Evolutionary conservation across 2,329 filamentous ascomycete species (phyloP).

Genomic region (Sporothrix variecibatus): DNA sequence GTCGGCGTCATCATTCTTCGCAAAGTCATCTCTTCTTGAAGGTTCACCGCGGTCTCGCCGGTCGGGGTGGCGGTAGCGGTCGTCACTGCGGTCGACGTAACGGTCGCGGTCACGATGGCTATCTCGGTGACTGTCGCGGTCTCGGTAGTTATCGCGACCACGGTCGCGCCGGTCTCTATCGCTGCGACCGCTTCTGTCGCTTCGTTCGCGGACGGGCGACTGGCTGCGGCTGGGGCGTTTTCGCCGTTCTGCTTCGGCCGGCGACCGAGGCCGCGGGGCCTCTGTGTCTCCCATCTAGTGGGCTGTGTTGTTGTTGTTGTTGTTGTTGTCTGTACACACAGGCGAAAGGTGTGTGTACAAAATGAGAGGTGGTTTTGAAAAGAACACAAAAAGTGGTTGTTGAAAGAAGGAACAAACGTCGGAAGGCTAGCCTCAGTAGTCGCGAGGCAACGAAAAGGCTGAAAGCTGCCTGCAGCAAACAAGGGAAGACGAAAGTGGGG

Average conservation of each 20-base stretch:
- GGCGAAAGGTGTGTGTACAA: not conserved
- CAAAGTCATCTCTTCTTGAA: constrained; percentile 29
- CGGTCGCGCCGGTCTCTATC: constrained; percentile 28
- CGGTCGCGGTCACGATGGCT: constrained; percentile 33
- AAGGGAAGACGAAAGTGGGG: not conserved
- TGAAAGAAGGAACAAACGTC: not conserved
- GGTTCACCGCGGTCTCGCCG: not conserved
- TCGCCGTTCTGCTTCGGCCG: not conserved
- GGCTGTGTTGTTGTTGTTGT: not conserved
- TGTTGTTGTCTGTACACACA: not conserved
- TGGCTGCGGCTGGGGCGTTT: constrained; percentile 25
- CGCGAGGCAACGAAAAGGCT: constrained; percentile 7
- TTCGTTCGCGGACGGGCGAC: constrained; percentile 17
- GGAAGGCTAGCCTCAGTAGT: not conserved
- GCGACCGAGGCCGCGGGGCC: constrained; percentile 19
- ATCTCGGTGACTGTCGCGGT: constrained; percentile 34
- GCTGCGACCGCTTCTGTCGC: not conserved
- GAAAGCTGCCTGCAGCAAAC: not conserved
- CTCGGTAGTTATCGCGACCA: constrained; percentile 29
- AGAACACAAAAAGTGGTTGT: not conserved
- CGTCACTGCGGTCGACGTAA: constrained; percentile 34
- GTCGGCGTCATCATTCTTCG: constrained; percentile 31
- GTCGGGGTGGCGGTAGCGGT: constrained; percentile 5
- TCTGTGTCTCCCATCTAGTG: constrained; percentile 24
- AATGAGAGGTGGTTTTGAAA: not conserved